Conservation (phyloP, 805 yeast genomes). For the Hemisphaericaspora nanyangensis region DNA sequence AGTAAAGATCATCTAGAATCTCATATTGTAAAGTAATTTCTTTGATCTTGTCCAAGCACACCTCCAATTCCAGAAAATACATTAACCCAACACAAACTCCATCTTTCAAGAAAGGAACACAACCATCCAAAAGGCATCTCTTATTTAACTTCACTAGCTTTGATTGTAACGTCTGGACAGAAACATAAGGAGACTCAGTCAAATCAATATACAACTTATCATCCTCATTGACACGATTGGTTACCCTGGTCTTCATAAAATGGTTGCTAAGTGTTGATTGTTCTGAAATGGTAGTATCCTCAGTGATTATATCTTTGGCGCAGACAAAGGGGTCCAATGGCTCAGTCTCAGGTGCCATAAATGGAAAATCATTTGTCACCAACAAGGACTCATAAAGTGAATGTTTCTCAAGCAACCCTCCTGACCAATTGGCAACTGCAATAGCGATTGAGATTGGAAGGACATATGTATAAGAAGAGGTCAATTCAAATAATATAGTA, state of each 20-base stretch:
- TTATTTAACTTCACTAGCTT: constrained; percentile 36
- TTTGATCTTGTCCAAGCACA: constrained; percentile 44
- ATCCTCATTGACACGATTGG: neutral
- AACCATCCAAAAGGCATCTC: constrained; percentile 47
- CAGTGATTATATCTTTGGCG: constrained; percentile 34
- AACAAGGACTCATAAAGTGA: constrained; percentile 50
- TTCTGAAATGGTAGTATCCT: constrained; percentile 7
- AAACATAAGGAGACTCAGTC: constrained; percentile 28
- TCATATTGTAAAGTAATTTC: constrained; percentile 21
- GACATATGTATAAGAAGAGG: constrained; percentile 54
- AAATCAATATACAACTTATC: constrained; percentile 31
- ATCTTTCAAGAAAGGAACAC: constrained; percentile 44
- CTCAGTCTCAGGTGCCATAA: constrained; percentile 41
- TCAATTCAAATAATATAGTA: constrained; percentile 49
- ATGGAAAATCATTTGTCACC: constrained; percentile 49
- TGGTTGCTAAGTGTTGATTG: neutral
- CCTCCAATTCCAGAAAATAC: constrained; percentile 49
- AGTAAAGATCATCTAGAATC: constrained; percentile 25
- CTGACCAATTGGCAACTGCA: constrained; percentile 56
- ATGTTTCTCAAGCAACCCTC: constrained; percentile 46
- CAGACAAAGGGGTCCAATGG: constrained; percentile 27
- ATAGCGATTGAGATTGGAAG: constrained; percentile 54
- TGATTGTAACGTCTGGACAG: constrained; percentile 26
- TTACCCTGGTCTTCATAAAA: neutral
- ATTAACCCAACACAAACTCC: constrained; percentile 40